Base-by-base conservation (phyloP, 1,284 basidiomycete genomes). In the Rhodotorula sp. region DNA sequence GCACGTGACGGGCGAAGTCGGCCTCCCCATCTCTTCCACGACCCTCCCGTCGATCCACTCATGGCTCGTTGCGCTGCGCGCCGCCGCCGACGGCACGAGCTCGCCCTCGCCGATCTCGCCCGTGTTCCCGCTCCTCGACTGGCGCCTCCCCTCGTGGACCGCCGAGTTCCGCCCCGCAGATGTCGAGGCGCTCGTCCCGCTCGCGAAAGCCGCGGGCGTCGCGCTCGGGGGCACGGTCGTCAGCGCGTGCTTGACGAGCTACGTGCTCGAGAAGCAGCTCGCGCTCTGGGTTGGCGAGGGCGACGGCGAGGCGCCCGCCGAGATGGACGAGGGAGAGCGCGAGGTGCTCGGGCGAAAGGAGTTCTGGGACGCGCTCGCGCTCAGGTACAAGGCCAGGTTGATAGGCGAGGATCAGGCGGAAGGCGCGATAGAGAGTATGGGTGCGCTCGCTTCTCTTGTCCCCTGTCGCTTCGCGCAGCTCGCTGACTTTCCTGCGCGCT, bases 301-400 rank as follows among this genome's bases (percentile, higher is more conserved):
- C n/a, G 45, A 27, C 19, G 44, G 10, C 8, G n/a, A 23, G 42
- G 44, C 46, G 59, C 19, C 14, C 7, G 63, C 17, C 53, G 52
- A 41, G 49, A 48, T 57, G n/a, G 66, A 54, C 8, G 70, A 72
- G 44, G 67, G 66, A 19, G 45, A 53, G 70, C 46, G 61, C 21
- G 54, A 45, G 58, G 63, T 58, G 17, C 45, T 72, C 16, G 64
- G 56, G 3, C 25, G 57, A 12, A 34, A 44, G 34, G 56, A 53
- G 50, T 60, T 72, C 3, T 72, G 70, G 70, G 70, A 72, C 21
- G 70, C 70, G 58, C 42, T 72, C 12, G 67, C 66, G 34, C 23
- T 72, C 41, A n/a, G 70, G 66, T 68, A 72, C 44, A 23, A 42
- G 45, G 58, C 66, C n/a, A 44, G 66, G 53, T 34, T 67, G 60